Conservation (phyloP, 2,329 filamentous ascomycete genomes). For the Dothistroma septosporum region DNA sequence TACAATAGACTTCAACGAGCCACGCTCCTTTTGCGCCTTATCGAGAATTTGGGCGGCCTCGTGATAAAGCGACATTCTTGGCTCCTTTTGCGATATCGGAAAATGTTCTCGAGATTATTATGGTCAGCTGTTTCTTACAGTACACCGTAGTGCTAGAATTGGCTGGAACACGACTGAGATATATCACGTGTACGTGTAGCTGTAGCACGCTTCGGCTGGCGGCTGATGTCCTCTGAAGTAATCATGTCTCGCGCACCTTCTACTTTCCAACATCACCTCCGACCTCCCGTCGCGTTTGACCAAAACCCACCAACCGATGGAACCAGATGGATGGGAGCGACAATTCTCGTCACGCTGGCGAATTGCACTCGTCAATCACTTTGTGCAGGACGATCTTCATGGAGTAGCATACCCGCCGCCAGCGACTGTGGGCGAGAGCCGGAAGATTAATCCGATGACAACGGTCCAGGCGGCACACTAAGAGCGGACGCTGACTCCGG, state of each 20-base stretch:
- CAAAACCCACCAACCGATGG: too few relatives aligned
- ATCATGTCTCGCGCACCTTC: background rate
- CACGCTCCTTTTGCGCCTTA: slow-evolving; percentile 60
- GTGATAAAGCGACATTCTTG: slow-evolving; percentile 84
- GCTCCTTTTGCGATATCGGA: background rate
- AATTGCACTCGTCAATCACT: too few relatives aligned
- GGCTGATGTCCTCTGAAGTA: too few relatives aligned
- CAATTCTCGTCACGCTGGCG: too few relatives aligned
- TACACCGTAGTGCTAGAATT: background rate
- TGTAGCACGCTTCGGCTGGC: too few relatives aligned
- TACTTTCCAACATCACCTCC: background rate
- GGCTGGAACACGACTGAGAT: too few relatives aligned
- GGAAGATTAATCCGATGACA: background rate
- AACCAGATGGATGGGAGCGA: too few relatives aligned
- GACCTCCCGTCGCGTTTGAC: background rate
- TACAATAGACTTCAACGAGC: slow-evolving; percentile 80
- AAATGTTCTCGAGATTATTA: background rate
- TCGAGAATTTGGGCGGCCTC: slow-evolving; percentile 76
- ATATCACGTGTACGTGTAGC: too few relatives aligned
- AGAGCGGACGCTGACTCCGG: background rate
- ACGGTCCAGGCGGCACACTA: background rate
- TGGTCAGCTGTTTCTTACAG: background rate
- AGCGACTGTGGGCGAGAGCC: slow-evolving; percentile 1
- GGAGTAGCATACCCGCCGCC: slow-evolving; percentile 11
- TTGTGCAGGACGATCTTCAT: too few relatives aligned